A percentile compares a stretch with the other conserved stretches of the same genome.
These are phyloP conservation scores for Gypsophila paniculata DNA, from an alignment of 179 eudicot genomes.

Conservation along the genomic window DNA sequence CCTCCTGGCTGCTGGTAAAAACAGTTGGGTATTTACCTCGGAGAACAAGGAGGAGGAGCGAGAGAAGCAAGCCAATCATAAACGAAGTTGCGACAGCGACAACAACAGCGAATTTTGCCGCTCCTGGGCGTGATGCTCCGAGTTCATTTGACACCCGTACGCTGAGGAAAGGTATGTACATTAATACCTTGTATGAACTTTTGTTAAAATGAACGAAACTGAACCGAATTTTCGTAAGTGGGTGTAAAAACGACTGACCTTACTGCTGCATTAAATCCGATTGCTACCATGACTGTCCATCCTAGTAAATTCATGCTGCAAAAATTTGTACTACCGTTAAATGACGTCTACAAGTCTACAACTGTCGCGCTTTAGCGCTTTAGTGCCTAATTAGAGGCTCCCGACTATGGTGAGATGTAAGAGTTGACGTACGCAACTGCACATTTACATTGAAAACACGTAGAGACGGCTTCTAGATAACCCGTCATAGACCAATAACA, in stretches of 20 bases:
- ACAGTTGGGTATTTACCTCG: conserved; percentile 16
- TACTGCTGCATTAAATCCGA: conserved; percentile 60
- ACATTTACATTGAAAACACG: not conserved
- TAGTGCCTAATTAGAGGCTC: not conserved
- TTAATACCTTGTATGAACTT: not conserved
- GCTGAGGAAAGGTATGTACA: conserved; percentile 9
- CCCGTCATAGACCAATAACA: not conserved
- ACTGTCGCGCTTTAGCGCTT: too few relatives aligned
- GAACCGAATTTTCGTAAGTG: not conserved
- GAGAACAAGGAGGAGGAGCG: conserved; percentile 9
- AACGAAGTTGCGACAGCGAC: conserved; percentile 23
- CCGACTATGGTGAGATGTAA: not conserved
- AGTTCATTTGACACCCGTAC: conserved; percentile 33
- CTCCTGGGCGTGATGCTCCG: conserved; percentile 22
- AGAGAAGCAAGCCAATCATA: conserved; percentile 14
- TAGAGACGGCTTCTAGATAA: not conserved
- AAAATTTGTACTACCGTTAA: not conserved
- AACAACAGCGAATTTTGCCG: conserved; percentile 26
- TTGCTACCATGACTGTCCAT: conserved; percentile 54
- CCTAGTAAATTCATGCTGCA: conserved; percentile 54
- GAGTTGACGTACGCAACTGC: not conserved
- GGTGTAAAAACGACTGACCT: conserved; percentile 30
- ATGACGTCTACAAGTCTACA: not conserved
- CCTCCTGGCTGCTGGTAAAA: conserved; percentile 23
- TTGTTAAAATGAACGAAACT: not conserved